Evolutionary conservation across 1,139 yeast species (phyloP).

Genomic region (Debaryomycetaceae sp.): DNA sequence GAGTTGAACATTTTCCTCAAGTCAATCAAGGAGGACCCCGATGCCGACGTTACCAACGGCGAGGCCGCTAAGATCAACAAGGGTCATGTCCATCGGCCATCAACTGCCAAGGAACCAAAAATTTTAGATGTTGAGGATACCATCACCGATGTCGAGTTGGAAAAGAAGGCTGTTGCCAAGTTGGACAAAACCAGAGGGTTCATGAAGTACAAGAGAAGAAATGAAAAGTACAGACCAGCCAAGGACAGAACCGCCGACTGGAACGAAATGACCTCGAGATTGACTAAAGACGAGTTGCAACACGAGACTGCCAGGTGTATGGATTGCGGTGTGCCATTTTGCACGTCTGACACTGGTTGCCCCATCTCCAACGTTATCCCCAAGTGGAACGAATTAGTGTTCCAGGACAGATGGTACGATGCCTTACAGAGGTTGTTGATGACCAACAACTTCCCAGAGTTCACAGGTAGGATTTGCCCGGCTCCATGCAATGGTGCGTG

Average conservation of each 20-base stretch:
- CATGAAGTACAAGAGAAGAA: slow-evolving; percentile 87
- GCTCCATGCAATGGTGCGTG: slow-evolving; percentile 99
- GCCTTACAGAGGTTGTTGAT: slow-evolving; percentile 88
- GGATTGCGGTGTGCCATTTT: slow-evolving; percentile 99
- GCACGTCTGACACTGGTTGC: slow-evolving; percentile 97
- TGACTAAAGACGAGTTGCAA: slow-evolving; percentile 80
- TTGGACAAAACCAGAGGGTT: slow-evolving; percentile 86
- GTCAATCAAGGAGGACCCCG: slow-evolving; percentile 73
- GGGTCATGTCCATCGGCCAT: slow-evolving; percentile 38
- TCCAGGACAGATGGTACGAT: slow-evolving; percentile 91
- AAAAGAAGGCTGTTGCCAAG: slow-evolving; percentile 58
- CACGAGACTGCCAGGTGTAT: slow-evolving; percentile 98
- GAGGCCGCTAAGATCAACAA: slow-evolving; percentile 56
- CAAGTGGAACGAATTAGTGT: slow-evolving; percentile 95
- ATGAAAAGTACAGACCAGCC: slow-evolving; percentile 81
- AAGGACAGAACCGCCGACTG: slow-evolving; percentile 80
- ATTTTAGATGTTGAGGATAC: slow-evolving; percentile 89
- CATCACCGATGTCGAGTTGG: slow-evolving; percentile 61
- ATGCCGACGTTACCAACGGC: slow-evolving; percentile 84
- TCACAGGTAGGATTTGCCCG: slow-evolving; percentile 97
- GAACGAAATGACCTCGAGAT: slow-evolving; percentile 82
- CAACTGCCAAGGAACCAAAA: slow-evolving; percentile 62
- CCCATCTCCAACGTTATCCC: slow-evolving; percentile 97
- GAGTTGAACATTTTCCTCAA: slow-evolving; percentile 57
- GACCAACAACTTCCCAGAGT: slow-evolving; percentile 98